Evolutionary conservation across 2,329 filamentous ascomycete genomes (phyloP).

Genomic region (Fusarium sp.): DNA sequence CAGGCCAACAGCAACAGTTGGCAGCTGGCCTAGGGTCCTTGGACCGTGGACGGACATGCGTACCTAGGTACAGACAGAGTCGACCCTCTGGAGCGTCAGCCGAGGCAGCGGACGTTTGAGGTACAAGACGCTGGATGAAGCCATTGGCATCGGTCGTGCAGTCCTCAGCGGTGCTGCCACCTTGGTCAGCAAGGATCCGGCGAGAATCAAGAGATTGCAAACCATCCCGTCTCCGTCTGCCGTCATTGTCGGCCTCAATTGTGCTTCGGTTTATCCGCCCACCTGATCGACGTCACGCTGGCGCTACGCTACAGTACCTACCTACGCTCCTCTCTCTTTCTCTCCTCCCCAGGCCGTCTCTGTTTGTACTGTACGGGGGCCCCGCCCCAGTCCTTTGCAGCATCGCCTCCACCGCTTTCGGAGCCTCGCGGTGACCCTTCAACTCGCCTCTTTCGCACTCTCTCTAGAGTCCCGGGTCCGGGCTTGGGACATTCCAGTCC

Average conservation of each 20-base stretch:
- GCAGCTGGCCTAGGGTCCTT: slow-evolving; percentile 4
- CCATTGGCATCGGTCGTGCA: slow-evolving; percentile 13
- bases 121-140: slow-evolving; percentile 1
- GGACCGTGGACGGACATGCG: not conserved
- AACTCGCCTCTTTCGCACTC: slow-evolving; percentile 2
- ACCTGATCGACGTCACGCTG: slow-evolving; percentile 40
- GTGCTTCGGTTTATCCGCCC: slow-evolving; percentile 33
- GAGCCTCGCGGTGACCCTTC: slow-evolving; percentile 39
- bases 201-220: slow-evolving; percentile 23
- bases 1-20: slow-evolving; percentile 15
- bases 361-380: not conserved
- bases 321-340: slow-evolving; percentile 2
- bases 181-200: slow-evolving; percentile 5
- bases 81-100: slow-evolving; percentile 27
- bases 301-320: slow-evolving; percentile 6
- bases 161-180: slow-evolving; percentile 1
- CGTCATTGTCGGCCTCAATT: slow-evolving; percentile 38
- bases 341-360: too few species aligned
- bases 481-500: slow-evolving; percentile 37
- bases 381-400: slow-evolving; percentile 6
- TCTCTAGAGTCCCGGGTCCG: slow-evolving; percentile 19
- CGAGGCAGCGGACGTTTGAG: slow-evolving; percentile 30
- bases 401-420: slow-evolving; percentile 43
- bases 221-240: slow-evolving; percentile 15
- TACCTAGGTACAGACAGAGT: slow-evolving; percentile 10